Base-by-base conservation (phyloP, 2,329 filamentous ascomycete genomes). In the Fusarium sp. region DNA sequence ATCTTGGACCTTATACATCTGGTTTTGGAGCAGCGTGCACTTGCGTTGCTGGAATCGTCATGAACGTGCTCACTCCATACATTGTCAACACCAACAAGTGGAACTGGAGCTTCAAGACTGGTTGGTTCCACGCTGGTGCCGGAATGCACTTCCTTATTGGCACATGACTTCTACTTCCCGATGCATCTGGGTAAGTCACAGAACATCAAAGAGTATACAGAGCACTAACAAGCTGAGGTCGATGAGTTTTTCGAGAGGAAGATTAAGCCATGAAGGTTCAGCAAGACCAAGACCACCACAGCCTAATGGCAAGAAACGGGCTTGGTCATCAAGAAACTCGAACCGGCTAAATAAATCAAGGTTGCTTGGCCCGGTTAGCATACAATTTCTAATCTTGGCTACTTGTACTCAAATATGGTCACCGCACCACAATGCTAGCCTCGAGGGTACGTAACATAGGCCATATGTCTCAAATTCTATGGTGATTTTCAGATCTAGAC, bases 61-160 rank as follows among this genome's bases (percentile, higher is more conserved):
- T 77, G 57, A 77, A 68, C 7, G 61, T 79, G 7, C 65, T 79
- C 8, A 78, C 74, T 20, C 80, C 80, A 0, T 81, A 79, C 57
- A 81, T 81, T 78, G 68, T 81, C 13, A 81, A 81, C 28, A 69
- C 66, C 3, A 73, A 78, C 24, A 69, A 79, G 54, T 80, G 78
- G 62, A 75, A 79, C 45, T 81, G 78, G 79, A 77, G 77, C 0
- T 75, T 79, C 38, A 81, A 80, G 56, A 77, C 79, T 2, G 79
- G 77, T 13, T 80, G 78, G 60, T 76, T 82, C 26, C 81, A 78
- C 47, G 78, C 71, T 22, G 77, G 67, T 28, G 54, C 75, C 24
- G 75, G 77, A 18, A 20, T 72, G 0, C 66, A 75, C 1, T 80
- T 78, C 65, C 45, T 75, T 7, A 39, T 77, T 2, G 77, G 75